These are phyloP conservation scores for Candida orba DNA, from an alignment of 805 yeast genomes.

Conservation along the genomic window DNA sequence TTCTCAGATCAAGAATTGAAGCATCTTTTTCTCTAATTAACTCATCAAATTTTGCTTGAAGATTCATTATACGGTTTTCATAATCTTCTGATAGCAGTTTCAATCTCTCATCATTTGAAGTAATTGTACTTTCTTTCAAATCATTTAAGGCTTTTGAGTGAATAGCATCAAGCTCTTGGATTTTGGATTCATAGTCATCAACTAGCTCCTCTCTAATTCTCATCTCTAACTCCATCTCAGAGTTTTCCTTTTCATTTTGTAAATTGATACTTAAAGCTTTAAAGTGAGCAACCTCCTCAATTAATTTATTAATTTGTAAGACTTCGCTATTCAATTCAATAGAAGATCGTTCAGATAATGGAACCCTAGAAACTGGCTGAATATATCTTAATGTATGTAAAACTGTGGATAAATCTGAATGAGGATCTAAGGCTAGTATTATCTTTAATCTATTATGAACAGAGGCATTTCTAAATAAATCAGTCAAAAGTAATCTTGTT, in stretches of 20 bases:
- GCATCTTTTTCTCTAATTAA: neutral
- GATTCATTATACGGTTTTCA: conserved; percentile 21
- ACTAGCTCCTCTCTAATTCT: conserved; percentile 25
- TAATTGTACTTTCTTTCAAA: conserved; percentile 23
- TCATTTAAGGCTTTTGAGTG: conserved; percentile 28
- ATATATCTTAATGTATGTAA: conserved; percentile 23
- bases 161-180: conserved; percentile 30
- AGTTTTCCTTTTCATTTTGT: conserved; percentile 20
- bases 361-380: conserved; percentile 22
- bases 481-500: conserved; percentile 41
- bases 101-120: conserved; percentile 25
- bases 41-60: conserved; percentile 4
- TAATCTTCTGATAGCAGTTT: conserved; percentile 27
- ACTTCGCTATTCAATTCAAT: conserved; percentile 10
- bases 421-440: conserved; percentile 23
- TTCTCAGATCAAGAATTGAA: neutral
- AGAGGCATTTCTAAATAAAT: conserved; percentile 23
- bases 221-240: conserved; percentile 21
- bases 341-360: conserved; percentile 15
- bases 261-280: conserved; percentile 13
- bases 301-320: conserved; percentile 6
- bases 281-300: conserved; percentile 17
- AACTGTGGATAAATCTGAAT: conserved; percentile 15
- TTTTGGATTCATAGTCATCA: conserved; percentile 27
- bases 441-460: conserved; percentile 18